These are phyloP conservation scores for Colletotrichum magnum DNA, from an alignment of 2,329 filamentous ascomycete species.

Conservation along the genomic window DNA sequence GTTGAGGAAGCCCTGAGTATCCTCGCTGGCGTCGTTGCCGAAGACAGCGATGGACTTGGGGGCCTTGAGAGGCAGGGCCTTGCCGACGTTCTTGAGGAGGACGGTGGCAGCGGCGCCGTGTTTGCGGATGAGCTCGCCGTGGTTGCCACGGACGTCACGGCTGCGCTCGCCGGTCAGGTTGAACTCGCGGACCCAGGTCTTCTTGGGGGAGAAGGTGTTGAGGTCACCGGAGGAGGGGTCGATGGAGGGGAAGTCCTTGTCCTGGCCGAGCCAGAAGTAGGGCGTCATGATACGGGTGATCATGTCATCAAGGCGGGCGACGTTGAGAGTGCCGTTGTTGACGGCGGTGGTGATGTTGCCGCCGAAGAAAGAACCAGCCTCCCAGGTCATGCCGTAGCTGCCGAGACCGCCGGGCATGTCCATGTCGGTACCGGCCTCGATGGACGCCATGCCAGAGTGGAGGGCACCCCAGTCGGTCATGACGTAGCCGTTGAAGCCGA, in stretches of 20 bases:
- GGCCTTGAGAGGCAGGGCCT: constrained; percentile 70
- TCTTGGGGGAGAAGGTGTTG: constrained; percentile 63
- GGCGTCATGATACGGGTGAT: constrained; percentile 67
- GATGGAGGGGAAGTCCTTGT: constrained; percentile 59
- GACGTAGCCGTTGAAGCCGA: constrained; percentile 63
- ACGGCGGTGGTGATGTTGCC: constrained; percentile 62
- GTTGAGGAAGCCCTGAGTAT: constrained; percentile 76
- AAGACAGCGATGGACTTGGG: constrained; percentile 71
- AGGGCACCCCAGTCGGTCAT: constrained; percentile 61
- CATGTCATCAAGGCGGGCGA: constrained; percentile 61
- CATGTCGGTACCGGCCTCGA: constrained; percentile 64
- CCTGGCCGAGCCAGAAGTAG: constrained; percentile 65
- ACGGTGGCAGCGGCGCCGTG: constrained; percentile 72
- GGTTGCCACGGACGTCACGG: constrained; percentile 65
- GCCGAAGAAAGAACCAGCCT: constrained; percentile 59
- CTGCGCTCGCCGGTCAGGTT: constrained; percentile 67
- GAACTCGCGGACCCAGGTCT: constrained; percentile 58
- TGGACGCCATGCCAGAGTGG: constrained; percentile 53
- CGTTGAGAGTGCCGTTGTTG: constrained; percentile 60
- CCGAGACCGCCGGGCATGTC: constrained; percentile 63
- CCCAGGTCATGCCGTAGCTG: constrained; percentile 47
- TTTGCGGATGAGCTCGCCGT: constrained; percentile 69
- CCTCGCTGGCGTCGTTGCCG: constrained; percentile 74
- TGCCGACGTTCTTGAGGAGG: constrained; percentile 79
- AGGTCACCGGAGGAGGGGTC: constrained; percentile 63